Percentiles rank a stretch among this genome's conserved stretches.
phyloP scores from a whole-genome alignment of 257 asterid species.

The Scutellaria barbata region DNA sequence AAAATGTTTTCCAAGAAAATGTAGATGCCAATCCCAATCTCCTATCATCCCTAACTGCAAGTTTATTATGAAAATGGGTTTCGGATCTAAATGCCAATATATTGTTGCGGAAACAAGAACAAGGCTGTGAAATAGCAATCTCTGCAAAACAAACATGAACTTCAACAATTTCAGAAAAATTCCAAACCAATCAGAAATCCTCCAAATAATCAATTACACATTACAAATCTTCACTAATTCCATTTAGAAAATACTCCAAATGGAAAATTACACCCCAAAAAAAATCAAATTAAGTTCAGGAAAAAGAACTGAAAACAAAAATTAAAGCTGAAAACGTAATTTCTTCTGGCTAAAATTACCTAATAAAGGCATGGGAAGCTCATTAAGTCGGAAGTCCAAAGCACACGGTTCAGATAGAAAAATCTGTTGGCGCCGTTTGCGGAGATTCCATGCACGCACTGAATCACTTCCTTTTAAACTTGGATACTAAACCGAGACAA shows the following conservation, averaged over 20 bases:
- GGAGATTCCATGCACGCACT: constrained; percentile 41
- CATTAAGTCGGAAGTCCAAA: constrained; percentile 68
- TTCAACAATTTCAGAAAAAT: constrained; percentile 22
- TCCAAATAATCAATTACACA: background rate
- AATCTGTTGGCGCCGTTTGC: constrained; percentile 24
- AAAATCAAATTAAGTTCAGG: background rate
- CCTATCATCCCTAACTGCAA: constrained; percentile 50
- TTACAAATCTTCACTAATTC: background rate
- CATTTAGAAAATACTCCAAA: background rate
- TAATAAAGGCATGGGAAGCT: constrained; percentile 93
- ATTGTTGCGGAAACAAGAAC: constrained; percentile 66
- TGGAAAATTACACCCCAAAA: background rate
- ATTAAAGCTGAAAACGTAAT: constrained; percentile 1
- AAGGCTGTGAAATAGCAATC: constrained; percentile 79
- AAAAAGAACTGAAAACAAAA: background rate
- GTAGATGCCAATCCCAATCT: constrained; percentile 49
- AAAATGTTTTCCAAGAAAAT: constrained; percentile 46
- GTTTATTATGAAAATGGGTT: constrained; percentile 39
- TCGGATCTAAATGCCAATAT: constrained; percentile 56
- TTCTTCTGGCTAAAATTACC: constrained; percentile 44
- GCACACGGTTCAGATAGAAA: constrained; percentile 37
- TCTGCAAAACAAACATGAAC: constrained; percentile 59
- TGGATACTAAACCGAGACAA: background rate
- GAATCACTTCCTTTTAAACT: constrained; percentile 10
- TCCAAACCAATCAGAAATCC: background rate